A percentile compares a stretch with the other conserved stretches of the same genome.
These are phyloP conservation scores for Diplodia seriata DNA, from an alignment of 2,329 filamentous ascomycete genomes.

Conservation along the genomic window DNA sequence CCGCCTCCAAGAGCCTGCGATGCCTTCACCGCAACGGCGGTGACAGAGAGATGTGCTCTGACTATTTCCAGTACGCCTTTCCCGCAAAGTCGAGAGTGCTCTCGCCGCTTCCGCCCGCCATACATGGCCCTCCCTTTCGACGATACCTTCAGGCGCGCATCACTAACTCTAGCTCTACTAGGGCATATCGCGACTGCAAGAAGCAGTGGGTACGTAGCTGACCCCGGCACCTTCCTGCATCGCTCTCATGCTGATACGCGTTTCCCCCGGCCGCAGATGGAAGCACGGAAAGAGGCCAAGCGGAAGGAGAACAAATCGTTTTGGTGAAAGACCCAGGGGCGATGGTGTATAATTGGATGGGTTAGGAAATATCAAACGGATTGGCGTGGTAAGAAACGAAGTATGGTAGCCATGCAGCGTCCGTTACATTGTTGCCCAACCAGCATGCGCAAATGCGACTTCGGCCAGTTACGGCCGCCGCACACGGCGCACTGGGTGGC, in stretches of 20 bases:
- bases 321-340: slow-evolving; percentile 11
- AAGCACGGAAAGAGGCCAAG: slow-evolving; percentile 57
- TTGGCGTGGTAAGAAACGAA: not conserved
- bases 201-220: slow-evolving; percentile 79
- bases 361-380: slow-evolving; percentile 8
- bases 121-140: not conserved
- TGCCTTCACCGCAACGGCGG: slow-evolving; percentile 89
- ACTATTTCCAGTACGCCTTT: slow-evolving; percentile 89
- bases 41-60: slow-evolving; percentile 85
- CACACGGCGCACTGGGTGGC: not conserved
- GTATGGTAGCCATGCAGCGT: not conserved
- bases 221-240: not conserved
- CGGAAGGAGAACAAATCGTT: slow-evolving; percentile 26
- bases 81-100: slow-evolving; percentile 11
- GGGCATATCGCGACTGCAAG: slow-evolving; percentile 93
- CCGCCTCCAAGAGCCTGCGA: slow-evolving; percentile 81
- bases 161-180: slow-evolving; percentile 47
- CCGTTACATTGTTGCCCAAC: slow-evolving; percentile 6
- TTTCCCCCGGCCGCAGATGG: slow-evolving; percentile 44
- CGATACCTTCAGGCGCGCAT: not conserved
- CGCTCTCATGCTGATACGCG: slow-evolving; percentile 9
- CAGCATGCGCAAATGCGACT: not conserved
- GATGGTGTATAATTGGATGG: slow-evolving; percentile 21
- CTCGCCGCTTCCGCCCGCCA: slow-evolving; percentile 4
- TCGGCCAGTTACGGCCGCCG: not conserved